Evolutionary conservation across 2,329 filamentous ascomycete genomes (phyloP).

Genomic region (Apiospora koreana): DNA sequence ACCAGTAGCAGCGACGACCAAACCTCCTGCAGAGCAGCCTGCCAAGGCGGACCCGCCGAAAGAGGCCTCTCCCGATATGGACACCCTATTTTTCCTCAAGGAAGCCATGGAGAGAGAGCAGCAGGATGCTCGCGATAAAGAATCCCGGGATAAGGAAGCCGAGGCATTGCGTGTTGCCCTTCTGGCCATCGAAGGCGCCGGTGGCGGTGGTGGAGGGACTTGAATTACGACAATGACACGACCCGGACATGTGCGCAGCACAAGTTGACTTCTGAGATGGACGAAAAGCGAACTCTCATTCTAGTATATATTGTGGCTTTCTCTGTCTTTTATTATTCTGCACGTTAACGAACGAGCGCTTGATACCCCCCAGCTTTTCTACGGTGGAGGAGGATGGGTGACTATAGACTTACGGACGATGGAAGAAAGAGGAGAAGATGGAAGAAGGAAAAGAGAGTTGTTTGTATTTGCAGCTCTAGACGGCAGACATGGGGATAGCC

Average conservation of each 20-base stretch:
- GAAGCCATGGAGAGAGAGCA: slow-evolving; percentile 9
- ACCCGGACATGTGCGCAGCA: neutral
- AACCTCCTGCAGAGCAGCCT: neutral
- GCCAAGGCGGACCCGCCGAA: neutral
- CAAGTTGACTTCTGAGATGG: neutral
- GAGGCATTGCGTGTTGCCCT: neutral
- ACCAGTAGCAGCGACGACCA: neutral
- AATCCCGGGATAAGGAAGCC: neutral
- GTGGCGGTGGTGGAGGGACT: neutral
- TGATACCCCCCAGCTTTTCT: neutral
- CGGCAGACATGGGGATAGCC: neutral
- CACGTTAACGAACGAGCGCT: neutral
- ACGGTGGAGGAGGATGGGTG: neutral
- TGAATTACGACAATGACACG: slow-evolving; percentile 3
- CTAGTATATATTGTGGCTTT: slow-evolving; percentile 5
- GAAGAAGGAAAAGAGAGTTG: neutral
- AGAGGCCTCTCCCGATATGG: neutral
- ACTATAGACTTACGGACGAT: neutral
- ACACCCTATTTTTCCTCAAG: neutral
- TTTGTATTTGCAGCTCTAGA: neutral
- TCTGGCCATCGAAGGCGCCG: neutral
- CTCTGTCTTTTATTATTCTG: neutral
- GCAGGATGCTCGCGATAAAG: slow-evolving; percentile 1
- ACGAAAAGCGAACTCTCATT: neutral
- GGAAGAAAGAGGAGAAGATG: neutral